Evolutionary conservation across 116 monocot genomes (phyloP), one percentile per base, ranked within the genome.

Genomic region (Cymodocea nodosa): DNA sequence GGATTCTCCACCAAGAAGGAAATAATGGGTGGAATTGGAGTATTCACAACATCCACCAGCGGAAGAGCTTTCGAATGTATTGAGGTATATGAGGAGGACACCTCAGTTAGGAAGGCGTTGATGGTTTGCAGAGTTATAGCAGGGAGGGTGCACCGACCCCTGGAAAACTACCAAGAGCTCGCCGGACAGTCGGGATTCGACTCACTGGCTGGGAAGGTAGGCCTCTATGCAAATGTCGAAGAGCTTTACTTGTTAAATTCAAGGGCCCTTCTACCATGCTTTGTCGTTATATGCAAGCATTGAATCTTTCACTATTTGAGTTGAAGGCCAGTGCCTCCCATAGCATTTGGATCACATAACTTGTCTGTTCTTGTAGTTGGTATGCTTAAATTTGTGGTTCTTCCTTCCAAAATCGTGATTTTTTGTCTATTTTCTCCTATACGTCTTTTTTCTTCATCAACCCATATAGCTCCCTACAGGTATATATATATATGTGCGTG

Each of bases 101-200:
- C 65, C 49, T 54, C 71, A 0, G 55, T 78, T 4, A 80, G 73
- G 58, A 89, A 94, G 51, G 89, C 82, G 0, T 66, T 94, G 77
- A 40, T 94, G 62, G 87, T 94, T 7, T 94, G 94, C 34, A 75
- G 94, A 69, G 94, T 94, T 75, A 87, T 94, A 22, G 94, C 94
- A 0, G 94, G 94, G 14, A 82, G 94, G 56, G 87, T 94, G 37
- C 94, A 94, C 66, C 78, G 80, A 68, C 89, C 94, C 6, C 51
- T 94, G 54, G 94, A 94, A 40, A 89, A 94, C 54, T 66, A 82
- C 51, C 82, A 81, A 50, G 84, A 89, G 8, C 44, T 89, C 10
- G 73, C 82, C 5, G 77, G 76, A 12, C 86, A 89, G 53, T 66
- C 84, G 19, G 89, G 86, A 35, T 94, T 94, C 65, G 94, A 94